Evolutionary conservation across 768 basidiomycete genomes (phyloP).

Genomic region (Tulasnella sp.): DNA sequence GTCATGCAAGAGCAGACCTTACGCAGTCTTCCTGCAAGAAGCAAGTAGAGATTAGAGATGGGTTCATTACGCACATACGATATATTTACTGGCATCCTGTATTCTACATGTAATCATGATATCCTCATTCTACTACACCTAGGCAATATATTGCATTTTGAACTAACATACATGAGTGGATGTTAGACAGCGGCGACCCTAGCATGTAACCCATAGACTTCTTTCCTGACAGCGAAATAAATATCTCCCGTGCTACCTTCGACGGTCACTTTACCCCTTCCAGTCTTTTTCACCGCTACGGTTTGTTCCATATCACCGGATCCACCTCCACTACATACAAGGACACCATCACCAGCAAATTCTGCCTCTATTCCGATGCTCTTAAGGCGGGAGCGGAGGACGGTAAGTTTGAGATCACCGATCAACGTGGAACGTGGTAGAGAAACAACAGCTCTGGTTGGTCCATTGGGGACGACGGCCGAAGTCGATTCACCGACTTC

Average conservation of each 20-base stretch:
- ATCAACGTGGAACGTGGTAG: slow-evolving; percentile 91
- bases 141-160: too few species aligned
- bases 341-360: slow-evolving; percentile 91
- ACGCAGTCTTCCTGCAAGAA: too few species aligned
- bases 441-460: slow-evolving; percentile 30
- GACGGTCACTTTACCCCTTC: slow-evolving; percentile 70
- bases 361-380: slow-evolving; percentile 74
- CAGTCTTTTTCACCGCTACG: slow-evolving; percentile 82
- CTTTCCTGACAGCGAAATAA: slow-evolving; percentile 78
- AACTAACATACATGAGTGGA: too few species aligned
- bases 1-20: slow-evolving; percentile 3
- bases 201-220: slow-evolving; percentile 85
- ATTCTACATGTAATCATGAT: too few species aligned
- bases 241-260: slow-evolving; percentile 82
- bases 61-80: too few species aligned
- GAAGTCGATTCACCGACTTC: slow-evolving; percentile 22
- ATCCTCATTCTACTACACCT: too few species aligned
- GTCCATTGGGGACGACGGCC: slow-evolving; percentile 19
- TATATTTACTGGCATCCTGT: too few species aligned
- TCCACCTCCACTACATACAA: slow-evolving; percentile 61
- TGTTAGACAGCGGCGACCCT: slow-evolving; percentile 63
- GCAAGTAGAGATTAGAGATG: too few species aligned
- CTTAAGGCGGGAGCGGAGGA: slow-evolving; percentile 68
- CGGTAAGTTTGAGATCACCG: slow-evolving; percentile 87
- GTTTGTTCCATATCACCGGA: slow-evolving; percentile 39